Base-by-base conservation (phyloP, 768 basidiomycete genomes). In the Pleurotus pulmonarius region DNA sequence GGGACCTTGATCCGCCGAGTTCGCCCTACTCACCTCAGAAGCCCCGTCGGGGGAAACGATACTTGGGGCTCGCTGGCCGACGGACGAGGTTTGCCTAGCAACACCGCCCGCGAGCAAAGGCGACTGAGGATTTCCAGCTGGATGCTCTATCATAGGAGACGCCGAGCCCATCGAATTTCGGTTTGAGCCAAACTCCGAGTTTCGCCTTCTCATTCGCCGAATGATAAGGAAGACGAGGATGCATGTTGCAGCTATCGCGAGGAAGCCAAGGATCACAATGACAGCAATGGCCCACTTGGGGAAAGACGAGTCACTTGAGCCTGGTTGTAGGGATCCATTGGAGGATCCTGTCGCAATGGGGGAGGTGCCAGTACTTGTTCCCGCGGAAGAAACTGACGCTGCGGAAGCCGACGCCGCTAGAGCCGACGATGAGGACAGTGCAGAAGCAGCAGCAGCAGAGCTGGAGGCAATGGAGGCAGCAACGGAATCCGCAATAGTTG, bases 251-350 rank as follows among this genome's bases (percentile, higher is more conserved):
- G 83, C 78, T 59, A 94, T 85, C 55, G 92, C 91, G 58, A 94
- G 76, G 72, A 93, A 87, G 22, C 91, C 92, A 22, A 95, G 82
- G 41, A 94, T 81, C 46, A 87, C 88, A 52, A 94, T 90, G 60
- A 94, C 87, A 52, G 94, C 92, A 64, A 95, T 95, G 8, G 90
- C 94, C 93, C 92, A 94, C 65, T 83, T 83, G 7, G 92, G 93
- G 67, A 94, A 94, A 37, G 75, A 63, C 13, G 77, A 65, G 56
- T 60, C 65, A 49, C 64, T 61, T 25, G 56, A 56, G 15, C 64
- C 58, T 49, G 66, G 61, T 66, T 88, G 89, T 18, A 90, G 75
- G 59, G 57, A 73, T 49, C 73, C 81, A 9, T 22, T 44, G 49
- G 72, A 59, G 29, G 63, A 55, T 46, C 57, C 44, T 41, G 60